Percentiles rank a stretch among this genome's conserved stretches.
Evolutionary conservation across 139 green algal species (phyloP).

Genomic region (Chlamydomonas sp.): DNA sequence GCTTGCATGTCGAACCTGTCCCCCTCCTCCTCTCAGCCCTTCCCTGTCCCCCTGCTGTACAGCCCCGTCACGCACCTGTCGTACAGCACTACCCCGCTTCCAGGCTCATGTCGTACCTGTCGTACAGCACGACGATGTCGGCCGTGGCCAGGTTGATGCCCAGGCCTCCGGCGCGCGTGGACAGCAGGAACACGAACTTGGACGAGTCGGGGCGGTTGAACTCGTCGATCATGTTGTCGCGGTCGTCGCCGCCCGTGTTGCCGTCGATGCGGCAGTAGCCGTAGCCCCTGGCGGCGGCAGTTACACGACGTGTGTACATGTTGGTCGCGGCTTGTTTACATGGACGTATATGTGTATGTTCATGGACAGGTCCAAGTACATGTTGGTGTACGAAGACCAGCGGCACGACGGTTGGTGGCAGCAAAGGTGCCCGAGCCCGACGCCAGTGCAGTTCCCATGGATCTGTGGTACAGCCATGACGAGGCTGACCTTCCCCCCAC

Average conservation of each 20-base stretch:
- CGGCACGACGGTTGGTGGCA: too few relatives aligned
- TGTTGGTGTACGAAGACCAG: too few relatives aligned
- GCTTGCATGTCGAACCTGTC: too few relatives aligned
- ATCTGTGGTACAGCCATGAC: too few relatives aligned
- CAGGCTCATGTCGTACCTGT: constrained; percentile 85
- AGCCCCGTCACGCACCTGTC: neutral
- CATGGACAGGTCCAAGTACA: too few relatives aligned
- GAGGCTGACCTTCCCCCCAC: too few relatives aligned
- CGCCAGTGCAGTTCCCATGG: too few relatives aligned
- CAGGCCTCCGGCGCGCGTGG: constrained; percentile 94
- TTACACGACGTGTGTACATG: too few relatives aligned
- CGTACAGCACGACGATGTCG: constrained; percentile 98
- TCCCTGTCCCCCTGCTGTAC: too few relatives aligned
- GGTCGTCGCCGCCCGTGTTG: constrained; percentile 96
- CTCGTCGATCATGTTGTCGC: constrained; percentile 91
- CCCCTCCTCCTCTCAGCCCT: too few relatives aligned
- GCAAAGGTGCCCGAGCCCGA: too few relatives aligned
- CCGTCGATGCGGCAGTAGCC: constrained; percentile 97
- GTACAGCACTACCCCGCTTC: neutral
- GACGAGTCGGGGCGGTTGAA: constrained; percentile 90
- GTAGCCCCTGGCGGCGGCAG: constrained; percentile 48
- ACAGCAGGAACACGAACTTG: constrained; percentile 97
- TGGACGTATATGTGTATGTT: too few relatives aligned
- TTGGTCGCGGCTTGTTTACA: neutral
- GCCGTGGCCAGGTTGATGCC: constrained; percentile 98